Conservation (phyloP, 202 grass and related monocot genomes). For the Dendrocalamus latiflorus region DNA sequence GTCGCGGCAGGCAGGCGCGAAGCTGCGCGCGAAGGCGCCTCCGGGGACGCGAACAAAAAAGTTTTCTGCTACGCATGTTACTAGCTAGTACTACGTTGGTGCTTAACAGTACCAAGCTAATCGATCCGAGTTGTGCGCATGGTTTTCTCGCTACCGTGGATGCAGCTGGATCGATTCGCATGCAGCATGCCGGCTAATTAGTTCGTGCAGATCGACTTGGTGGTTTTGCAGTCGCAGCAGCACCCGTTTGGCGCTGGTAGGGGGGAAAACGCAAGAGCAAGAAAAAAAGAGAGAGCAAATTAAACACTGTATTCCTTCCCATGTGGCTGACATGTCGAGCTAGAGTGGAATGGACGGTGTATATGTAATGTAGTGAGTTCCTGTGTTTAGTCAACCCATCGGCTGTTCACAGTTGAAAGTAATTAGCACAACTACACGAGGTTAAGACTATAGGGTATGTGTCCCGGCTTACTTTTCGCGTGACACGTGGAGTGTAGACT, state of each 20-base stretch:
- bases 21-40: conserved; percentile 39
- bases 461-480: background rate
- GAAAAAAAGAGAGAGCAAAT: background rate
- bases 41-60: background rate
- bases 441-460: background rate
- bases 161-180: background rate
- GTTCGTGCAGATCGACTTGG: background rate
- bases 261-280: background rate
- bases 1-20: background rate
- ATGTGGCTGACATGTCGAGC: background rate
- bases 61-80: conserved; percentile 5
- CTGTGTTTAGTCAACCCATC: conserved; percentile 26
- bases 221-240: background rate
- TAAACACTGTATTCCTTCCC: background rate
- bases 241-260: background rate
- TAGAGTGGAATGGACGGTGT: background rate
- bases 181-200: background rate
- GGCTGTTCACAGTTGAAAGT: conserved; percentile 18
- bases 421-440: background rate
- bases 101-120: background rate
- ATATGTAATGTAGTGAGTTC: background rate
- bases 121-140: background rate
- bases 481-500: background rate
- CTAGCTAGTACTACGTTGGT: background rate
- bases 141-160: conserved; percentile 33